Evolutionary conservation across 129 eudicot species (phyloP).

Genomic region (Solidago caesia): DNA sequence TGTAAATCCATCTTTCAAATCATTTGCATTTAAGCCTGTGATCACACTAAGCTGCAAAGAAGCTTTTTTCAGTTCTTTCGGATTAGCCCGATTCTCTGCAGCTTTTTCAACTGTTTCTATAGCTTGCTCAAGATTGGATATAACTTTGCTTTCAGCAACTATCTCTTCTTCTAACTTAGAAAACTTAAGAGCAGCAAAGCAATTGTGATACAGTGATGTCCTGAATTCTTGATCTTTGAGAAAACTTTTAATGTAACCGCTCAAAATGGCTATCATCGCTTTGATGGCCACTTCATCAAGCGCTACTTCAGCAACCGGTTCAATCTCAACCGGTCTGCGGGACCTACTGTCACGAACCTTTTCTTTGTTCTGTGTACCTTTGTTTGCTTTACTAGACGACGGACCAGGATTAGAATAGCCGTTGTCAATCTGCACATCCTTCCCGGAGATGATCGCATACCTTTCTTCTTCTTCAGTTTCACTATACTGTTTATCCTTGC

Average conservation of each 20-base stretch:
- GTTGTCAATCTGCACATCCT: conserved; percentile 32
- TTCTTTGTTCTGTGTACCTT: conserved; percentile 33
- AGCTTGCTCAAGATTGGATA: conserved; percentile 74
- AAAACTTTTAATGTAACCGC: conserved; percentile 50
- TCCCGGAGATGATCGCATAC: conserved; percentile 28
- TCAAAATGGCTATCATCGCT: conserved; percentile 63
- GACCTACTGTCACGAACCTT: conserved; percentile 36
- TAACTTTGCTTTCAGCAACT: conserved; percentile 57
- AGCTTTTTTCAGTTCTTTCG: conserved; percentile 69
- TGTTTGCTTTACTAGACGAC: conserved; percentile 34
- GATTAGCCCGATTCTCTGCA: conserved; percentile 51
- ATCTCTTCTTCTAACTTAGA: conserved; percentile 49
- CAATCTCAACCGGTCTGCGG: conserved; percentile 41
- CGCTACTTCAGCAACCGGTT: conserved; percentile 49
- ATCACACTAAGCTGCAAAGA: conserved; percentile 77
- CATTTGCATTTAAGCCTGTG: conserved; percentile 64
- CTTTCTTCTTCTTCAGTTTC: conserved; percentile 24
- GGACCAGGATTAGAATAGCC: conserved; percentile 34
- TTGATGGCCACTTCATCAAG: conserved; percentile 74
- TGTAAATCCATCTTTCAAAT: conserved; percentile 58
- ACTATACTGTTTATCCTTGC: conserved; percentile 27
- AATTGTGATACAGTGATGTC: conserved; percentile 59
- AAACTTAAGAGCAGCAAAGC: conserved; percentile 58
- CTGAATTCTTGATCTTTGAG: conserved; percentile 57
- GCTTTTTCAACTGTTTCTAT: conserved; percentile 77